phyloP scores from a whole-genome alignment of 176 grass and related monocot species.

The Zoysia japonica region DNA sequence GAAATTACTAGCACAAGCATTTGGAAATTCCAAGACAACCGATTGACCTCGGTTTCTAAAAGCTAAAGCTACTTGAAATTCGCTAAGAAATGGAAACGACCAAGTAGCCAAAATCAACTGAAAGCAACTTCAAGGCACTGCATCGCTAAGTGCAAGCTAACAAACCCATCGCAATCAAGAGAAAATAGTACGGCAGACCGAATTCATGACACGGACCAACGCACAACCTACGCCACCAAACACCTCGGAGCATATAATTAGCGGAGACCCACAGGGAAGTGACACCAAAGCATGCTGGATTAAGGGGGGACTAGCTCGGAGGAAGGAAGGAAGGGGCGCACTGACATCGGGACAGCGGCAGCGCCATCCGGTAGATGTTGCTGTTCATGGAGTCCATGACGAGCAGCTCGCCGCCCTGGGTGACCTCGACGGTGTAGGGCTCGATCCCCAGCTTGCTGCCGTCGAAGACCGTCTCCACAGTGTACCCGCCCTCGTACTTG shows the following conservation, averaged over 20 bases:
- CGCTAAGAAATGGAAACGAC: neutral
- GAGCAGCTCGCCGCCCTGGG: constrained; percentile 81
- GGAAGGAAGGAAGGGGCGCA: neutral
- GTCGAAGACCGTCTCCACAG: constrained; percentile 95
- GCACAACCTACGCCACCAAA: constrained; percentile 41
- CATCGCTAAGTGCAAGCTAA: constrained; percentile 34
- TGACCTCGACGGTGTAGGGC: constrained; percentile 77
- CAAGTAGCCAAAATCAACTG: constrained; percentile 11
- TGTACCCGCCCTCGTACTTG: constrained; percentile 96
- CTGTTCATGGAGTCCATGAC: constrained; percentile 94
- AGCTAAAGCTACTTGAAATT: neutral
- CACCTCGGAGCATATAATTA: constrained; percentile 39
- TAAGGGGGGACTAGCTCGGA: constrained; percentile 15
- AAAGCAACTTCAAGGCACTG: constrained; percentile 28
- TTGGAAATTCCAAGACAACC: neutral
- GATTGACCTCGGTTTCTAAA: constrained; percentile 6
- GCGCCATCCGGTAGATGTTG: constrained; percentile 84
- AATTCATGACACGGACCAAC: constrained; percentile 51
- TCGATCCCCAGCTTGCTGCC: constrained; percentile 97
- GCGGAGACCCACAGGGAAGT: constrained; percentile 37
- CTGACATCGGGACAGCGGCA: constrained; percentile 93
- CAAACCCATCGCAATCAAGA: constrained; percentile 52
- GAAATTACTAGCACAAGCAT: constrained; percentile 13
- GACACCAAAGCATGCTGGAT: constrained; percentile 39
- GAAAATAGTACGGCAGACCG: constrained; percentile 12